Evolutionary conservation across 2,329 filamentous ascomycete genomes (phyloP), one percentile per base, ranked within the genome.

Genomic region (Alternaria gaisen): DNA sequence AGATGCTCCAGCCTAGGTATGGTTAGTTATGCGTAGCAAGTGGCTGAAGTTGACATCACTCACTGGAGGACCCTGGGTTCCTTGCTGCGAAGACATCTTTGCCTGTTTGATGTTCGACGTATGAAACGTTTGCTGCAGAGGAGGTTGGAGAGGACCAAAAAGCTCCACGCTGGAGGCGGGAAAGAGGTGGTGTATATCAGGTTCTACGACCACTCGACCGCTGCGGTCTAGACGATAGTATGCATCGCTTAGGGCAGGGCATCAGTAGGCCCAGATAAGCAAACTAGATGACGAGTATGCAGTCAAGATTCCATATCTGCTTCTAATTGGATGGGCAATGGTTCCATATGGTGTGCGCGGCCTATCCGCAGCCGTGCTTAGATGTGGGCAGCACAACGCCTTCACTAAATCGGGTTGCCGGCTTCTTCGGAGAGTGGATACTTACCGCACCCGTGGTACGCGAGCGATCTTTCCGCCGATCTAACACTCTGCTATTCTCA

Each of bases 251-350:
- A 63, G 65, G 56, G 40, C 62, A 56, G 53, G 57, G 38, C 51
- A 30, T 56, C 22, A 38, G 67, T 59, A 63, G 64, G 53, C 65
- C 32, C 56, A 67, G 57, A 61, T 63, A 64, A 60, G 60, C 46
- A 61, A 59, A 43, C 64, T 68, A 59, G 52, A 72, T 73, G 70
- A 73, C 67, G 68, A 65, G 56, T 60, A 47, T 62, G 63, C 56
- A 51, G 47, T 55, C 53, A 65, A 47, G 53, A 57, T 53, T 56
- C 57, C 61, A 65, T 62, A 10, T 51, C 47, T 61, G 66, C 56
- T 32, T 32, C 66, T 63, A 61, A 68, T 72, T 51, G 63, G 63
- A 56, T 14, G 58, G 61, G 41, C 53, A 52, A 42, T 56, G 12
- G 30, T 60, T 58, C 44, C 47, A 54, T 60, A 32, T 47, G 30